Base-by-base conservation (phyloP, 305 asterid species). In the Rubia tinctorum region DNA sequence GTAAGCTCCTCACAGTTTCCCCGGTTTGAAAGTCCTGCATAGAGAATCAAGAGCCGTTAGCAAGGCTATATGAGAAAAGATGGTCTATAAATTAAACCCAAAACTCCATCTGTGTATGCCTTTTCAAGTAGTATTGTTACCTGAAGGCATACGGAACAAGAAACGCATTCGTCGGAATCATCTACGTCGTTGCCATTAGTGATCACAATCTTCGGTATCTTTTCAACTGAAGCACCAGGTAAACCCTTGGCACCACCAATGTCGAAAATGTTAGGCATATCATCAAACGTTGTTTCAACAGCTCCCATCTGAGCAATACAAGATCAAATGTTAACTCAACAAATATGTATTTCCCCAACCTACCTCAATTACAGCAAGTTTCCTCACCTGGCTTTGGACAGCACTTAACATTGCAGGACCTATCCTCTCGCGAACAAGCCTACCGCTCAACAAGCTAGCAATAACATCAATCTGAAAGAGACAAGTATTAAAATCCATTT, bases 341-440 rank as follows among this genome's bases (percentile, higher is more conserved):
- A 37, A 68, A 75, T 68, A 51, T 27, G 61, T 47, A 75, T 37
- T 30, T 15, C 23, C 60, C 59, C 42, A 8, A 66, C 51, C 30
- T 30, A 10, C 55, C 10, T 44, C 65, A 47, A 25, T 13, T 22
- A 43, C 18, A 27, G 53, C 65, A 30, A 9, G 13, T 51, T 43
- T 4, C 53, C 40, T 56, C 82, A 90, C 99, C 96, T 95, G 99
- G 80, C 97, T 95, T 75, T 95, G 98, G 62, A 95, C 99, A 47
- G 99, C 97, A 79, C 99, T 94, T 56, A 94, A 90, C 98, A 92
- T 94, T 20, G 99, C 98, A 4, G 99, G 99, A 75, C 99, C 99
- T 43, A 95, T 95, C 68, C 96, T 90, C 78, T 95, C 99, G 18
- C 98, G 97, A 60, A 95, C 99, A 72, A 95, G 97, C 77, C 99